Percentiles rank a stretch among this genome's conserved stretches.
Evolutionary conservation across 768 basidiomycete species (phyloP).

Genomic region (Termitomyces sp.): DNA sequence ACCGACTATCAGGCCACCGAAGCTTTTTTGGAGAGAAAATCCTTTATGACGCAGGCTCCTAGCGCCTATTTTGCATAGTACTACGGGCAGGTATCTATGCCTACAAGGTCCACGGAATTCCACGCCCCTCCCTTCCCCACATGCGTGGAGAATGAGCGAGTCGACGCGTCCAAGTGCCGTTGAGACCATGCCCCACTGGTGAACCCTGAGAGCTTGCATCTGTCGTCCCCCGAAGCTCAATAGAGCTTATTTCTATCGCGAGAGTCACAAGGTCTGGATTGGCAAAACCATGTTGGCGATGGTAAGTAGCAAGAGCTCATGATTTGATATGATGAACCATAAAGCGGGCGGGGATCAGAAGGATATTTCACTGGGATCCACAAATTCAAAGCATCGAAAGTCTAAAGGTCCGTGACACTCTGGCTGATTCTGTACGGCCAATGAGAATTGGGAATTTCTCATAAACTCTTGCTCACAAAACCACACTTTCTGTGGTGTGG

Average conservation of each 20-base stretch:
- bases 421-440: slow-evolving; percentile 30
- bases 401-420: slow-evolving; percentile 43
- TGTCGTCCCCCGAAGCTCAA: slow-evolving; percentile 23
- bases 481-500: not conserved
- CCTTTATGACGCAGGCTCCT: too few species aligned
- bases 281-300: slow-evolving; percentile 52
- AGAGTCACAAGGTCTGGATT: slow-evolving; percentile 43
- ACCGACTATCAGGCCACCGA: slow-evolving; percentile 19
- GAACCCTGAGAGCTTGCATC: too few species aligned
- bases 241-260: slow-evolving; percentile 47
- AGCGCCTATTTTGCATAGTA: too few species aligned
- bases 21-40: slow-evolving; percentile 2
- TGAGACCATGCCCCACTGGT: too few species aligned
- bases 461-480: not conserved
- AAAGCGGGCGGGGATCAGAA: slow-evolving; percentile 49
- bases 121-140: too few species aligned
- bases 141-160: too few species aligned
- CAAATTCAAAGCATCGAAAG: slow-evolving; percentile 25
- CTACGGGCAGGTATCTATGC: too few species aligned
- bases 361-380: slow-evolving; percentile 48
- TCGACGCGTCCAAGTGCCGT: too few species aligned
- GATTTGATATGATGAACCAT: not conserved
- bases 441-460: not conserved
- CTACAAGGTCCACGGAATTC: too few species aligned
- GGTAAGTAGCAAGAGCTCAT: slow-evolving; percentile 12